Evolutionary conservation across 1,284 basidiomycete species (phyloP).

Genomic region (Cutaneotrichosporon daszewskae): DNA sequence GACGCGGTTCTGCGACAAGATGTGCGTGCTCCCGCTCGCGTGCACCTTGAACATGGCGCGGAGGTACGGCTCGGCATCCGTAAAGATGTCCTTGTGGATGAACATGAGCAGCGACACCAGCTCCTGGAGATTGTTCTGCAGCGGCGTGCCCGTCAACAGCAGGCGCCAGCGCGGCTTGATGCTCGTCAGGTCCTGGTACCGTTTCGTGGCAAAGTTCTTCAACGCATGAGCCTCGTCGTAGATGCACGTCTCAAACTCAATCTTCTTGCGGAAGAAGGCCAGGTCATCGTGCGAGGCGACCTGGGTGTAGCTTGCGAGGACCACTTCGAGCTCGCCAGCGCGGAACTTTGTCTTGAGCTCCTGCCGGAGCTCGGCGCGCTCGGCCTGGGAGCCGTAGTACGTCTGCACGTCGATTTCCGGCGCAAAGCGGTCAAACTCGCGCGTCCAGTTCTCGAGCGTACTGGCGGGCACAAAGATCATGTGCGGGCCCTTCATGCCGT

Average conservation of each 20-base stretch:
- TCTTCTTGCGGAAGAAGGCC: conserved; percentile 76
- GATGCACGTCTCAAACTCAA: conserved; percentile 90
- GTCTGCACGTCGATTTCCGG: conserved; percentile 77
- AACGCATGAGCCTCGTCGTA: conserved; percentile 95
- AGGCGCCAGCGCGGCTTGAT: conserved; percentile 84
- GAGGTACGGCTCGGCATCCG: conserved; percentile 65
- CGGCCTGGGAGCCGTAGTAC: conserved; percentile 89
- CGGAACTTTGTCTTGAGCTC: conserved; percentile 57
- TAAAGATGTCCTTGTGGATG: conserved; percentile 88
- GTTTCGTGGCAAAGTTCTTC: conserved; percentile 94
- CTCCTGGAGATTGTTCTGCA: conserved; percentile 75
- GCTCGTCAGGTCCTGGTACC: conserved; percentile 81
- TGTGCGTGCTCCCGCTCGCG: conserved; percentile 57
- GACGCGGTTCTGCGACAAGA: conserved; percentile 84
- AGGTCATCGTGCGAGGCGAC: conserved; percentile 81
- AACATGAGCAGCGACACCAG: conserved; percentile 98
- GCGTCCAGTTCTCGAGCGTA: conserved; percentile 96
- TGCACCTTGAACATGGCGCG: conserved; percentile 96
- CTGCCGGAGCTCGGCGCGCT: conserved; percentile 70
- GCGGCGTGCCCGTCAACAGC: conserved; percentile 88
- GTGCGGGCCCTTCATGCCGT: conserved; percentile 73
- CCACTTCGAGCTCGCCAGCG: conserved; percentile 74
- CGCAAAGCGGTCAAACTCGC: conserved; percentile 89
- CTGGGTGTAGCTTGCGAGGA: conserved; percentile 94
- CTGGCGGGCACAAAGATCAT: conserved; percentile 94